phyloP scores from a whole-genome alignment of 768 basidiomycete genomes.

The Russula vinacea region DNA sequence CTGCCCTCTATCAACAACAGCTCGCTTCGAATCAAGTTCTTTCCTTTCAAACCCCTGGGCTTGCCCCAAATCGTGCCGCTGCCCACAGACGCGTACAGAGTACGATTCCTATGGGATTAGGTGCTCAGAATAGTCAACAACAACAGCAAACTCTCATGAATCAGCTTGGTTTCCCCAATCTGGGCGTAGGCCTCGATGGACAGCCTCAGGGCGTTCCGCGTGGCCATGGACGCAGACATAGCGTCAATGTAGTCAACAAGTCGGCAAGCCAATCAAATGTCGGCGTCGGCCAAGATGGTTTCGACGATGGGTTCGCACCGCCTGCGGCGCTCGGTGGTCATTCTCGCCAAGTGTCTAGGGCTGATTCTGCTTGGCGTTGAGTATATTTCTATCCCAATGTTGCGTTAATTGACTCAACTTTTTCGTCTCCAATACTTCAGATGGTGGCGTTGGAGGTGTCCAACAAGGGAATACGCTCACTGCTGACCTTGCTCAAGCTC shows the following conservation, averaged over 20 bases:
- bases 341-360: constrained; percentile 70
- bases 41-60: constrained; percentile 72
- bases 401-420: constrained; percentile 20
- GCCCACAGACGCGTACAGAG: constrained; percentile 85
- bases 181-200: constrained; percentile 57
- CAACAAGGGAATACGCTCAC: constrained; percentile 59
- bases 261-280: constrained; percentile 46
- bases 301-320: constrained; percentile 77
- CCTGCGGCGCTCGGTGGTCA: constrained; percentile 60
- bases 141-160: constrained; percentile 52
- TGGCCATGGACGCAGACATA: constrained; percentile 85
- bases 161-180: constrained; percentile 62
- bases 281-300: constrained; percentile 61
- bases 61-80: constrained; percentile 55
- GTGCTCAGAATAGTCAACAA: constrained; percentile 42
- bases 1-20: constrained; percentile 85
- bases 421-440: constrained; percentile 38
- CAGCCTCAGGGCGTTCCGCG: constrained; percentile 67
- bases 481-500: constrained; percentile 91
- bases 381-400: constrained; percentile 45
- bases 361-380: constrained; percentile 85
- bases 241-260: constrained; percentile 89
- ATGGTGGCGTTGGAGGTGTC: constrained; percentile 68
- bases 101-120: constrained; percentile 58
- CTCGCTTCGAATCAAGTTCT: constrained; percentile 84